Evolutionary conservation across 2,329 filamentous ascomycete genomes (phyloP).

Genomic region (Xylariaceae sp.): DNA sequence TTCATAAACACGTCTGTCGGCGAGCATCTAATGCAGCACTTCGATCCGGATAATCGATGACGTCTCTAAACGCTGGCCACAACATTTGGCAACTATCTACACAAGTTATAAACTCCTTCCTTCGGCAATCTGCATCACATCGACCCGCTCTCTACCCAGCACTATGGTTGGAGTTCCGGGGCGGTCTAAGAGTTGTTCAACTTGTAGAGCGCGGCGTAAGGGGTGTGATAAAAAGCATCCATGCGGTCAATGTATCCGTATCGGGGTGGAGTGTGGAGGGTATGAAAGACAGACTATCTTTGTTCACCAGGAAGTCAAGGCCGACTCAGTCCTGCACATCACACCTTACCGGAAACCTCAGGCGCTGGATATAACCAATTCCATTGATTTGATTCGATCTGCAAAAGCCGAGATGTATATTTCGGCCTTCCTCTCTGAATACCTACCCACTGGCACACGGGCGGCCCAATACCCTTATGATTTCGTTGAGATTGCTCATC

Average conservation of each 20-base stretch:
- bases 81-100: too few species aligned
- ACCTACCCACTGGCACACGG: constrained; percentile 8
- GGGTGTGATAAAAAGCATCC: constrained; percentile 16
- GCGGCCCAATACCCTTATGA: not conserved
- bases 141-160: too few species aligned
- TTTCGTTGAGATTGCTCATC: constrained; percentile 16
- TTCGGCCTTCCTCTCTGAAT: constrained; percentile 13
- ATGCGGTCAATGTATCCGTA: constrained; percentile 15
- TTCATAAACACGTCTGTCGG: too few species aligned
- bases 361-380: constrained; percentile 5
- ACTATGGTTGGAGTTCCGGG: constrained; percentile 19
- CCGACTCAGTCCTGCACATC: not conserved
- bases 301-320: constrained; percentile 14
- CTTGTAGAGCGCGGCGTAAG: constrained; percentile 17
- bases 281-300: constrained; percentile 16
- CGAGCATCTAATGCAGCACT: too few species aligned
- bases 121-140: too few species aligned
- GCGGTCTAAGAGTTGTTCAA: constrained; percentile 17
- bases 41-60: too few species aligned
- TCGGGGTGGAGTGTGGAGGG: constrained; percentile 15
- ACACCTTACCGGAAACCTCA: constrained; percentile 12
- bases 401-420: constrained; percentile 19
- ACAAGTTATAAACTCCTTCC: too few species aligned
- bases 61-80: too few species aligned
- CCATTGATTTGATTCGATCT: constrained; percentile 7